These are phyloP conservation scores for Penicillium concentricum DNA, from an alignment of 2,329 filamentous ascomycete genomes.

Conservation along the genomic window DNA sequence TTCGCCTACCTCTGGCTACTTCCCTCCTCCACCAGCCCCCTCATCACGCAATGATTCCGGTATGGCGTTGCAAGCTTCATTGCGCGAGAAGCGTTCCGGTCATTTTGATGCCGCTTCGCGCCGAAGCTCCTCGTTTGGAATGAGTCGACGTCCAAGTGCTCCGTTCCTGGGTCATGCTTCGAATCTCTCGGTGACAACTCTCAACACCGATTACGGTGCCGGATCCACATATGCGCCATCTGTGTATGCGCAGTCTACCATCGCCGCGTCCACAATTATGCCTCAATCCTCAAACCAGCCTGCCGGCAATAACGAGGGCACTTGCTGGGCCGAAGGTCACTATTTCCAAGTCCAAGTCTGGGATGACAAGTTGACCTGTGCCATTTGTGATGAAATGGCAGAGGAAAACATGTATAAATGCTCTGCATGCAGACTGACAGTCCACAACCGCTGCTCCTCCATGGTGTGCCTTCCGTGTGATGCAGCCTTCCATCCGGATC, in stretches of 20 bases:
- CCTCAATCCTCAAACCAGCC: conserved; percentile 43
- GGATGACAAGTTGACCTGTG: conserved; percentile 47
- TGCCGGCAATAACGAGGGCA: conserved; percentile 43
- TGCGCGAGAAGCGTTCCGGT: conserved; percentile 91
- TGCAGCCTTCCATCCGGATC: conserved; percentile 65
- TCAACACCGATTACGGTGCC: conserved; percentile 41
- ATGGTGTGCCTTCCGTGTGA: conserved; percentile 64
- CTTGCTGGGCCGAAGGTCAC: conserved; percentile 50
- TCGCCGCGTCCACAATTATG: conserved; percentile 52
- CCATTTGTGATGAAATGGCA: conserved; percentile 55
- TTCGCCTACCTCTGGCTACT: conserved; percentile 76
- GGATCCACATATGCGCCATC: conserved; percentile 50
- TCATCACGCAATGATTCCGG: conserved; percentile 90
- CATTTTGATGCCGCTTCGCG: conserved; percentile 82
- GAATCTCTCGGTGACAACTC: conserved; percentile 45
- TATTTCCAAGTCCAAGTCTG: conserved; percentile 46
- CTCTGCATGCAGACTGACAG: conserved; percentile 48
- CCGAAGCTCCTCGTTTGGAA: conserved; percentile 87
- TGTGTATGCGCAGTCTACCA: conserved; percentile 51
- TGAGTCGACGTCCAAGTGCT: conserved; percentile 66
- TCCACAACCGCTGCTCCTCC: conserved; percentile 60
- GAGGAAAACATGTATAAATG: conserved; percentile 57
- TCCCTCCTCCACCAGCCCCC: conserved; percentile 74
- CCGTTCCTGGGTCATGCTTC: conserved; percentile 68
- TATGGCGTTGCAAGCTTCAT: conserved; percentile 77